Conservation (phyloP, 2,329 filamentous ascomycete species). For the Sporothrix inflata region DNA sequence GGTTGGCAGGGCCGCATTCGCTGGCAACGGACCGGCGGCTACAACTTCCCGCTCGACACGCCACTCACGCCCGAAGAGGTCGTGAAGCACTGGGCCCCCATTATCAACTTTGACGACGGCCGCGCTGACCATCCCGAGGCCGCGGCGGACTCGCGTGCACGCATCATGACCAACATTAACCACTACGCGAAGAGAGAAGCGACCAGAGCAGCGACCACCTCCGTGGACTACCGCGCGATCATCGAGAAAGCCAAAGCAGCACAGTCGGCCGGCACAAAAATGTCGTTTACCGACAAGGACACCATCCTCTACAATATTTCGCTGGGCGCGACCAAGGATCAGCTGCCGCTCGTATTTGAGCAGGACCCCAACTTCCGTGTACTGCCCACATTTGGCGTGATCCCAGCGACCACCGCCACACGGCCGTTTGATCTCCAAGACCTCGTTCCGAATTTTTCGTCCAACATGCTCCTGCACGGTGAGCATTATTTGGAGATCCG, state of each 20-base stretch:
- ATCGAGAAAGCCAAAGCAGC: neutral
- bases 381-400: slow-evolving; percentile 91
- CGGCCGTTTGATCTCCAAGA: slow-evolving; percentile 78
- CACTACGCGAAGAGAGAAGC: neutral
- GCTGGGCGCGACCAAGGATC: neutral
- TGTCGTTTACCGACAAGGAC: neutral
- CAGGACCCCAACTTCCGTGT: slow-evolving; percentile 73
- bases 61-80: slow-evolving; percentile 87
- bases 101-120: slow-evolving; percentile 84
- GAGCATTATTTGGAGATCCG: slow-evolving; percentile 97
- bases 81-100: slow-evolving; percentile 72
- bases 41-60: slow-evolving; percentile 87
- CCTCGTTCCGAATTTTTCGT: slow-evolving; percentile 92
- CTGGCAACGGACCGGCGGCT: slow-evolving; percentile 90
- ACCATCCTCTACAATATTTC: neutral
- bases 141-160: neutral
- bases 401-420: slow-evolving; percentile 85
- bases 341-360: neutral
- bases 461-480: slow-evolving; percentile 98
- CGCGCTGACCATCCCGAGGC: slow-evolving; percentile 77
- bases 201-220: neutral
- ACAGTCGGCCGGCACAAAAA: neutral
- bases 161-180: neutral
- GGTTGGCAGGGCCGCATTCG: slow-evolving; percentile 91
- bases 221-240: neutral